Conservation (phyloP, 1,284 basidiomycete genomes). For the Coniferiporia weirii region DNA sequence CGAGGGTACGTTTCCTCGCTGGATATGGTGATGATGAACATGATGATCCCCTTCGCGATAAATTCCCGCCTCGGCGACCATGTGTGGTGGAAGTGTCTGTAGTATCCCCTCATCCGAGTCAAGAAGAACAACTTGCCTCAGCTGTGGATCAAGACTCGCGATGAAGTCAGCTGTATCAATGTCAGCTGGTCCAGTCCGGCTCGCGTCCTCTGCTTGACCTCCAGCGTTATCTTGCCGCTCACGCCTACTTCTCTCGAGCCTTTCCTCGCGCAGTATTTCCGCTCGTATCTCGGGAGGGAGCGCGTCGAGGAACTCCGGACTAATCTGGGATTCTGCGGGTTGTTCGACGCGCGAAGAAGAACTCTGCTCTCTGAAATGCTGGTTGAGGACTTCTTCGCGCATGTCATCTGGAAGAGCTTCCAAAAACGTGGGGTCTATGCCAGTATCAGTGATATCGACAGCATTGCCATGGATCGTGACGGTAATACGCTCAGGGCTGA, state of each 20-base stretch:
- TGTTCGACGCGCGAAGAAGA: conserved; percentile 69
- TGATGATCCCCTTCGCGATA: conserved; percentile 50
- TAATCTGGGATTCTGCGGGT: conserved; percentile 83
- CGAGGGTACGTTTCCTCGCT: conserved; percentile 29
- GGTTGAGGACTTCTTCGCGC: conserved; percentile 97
- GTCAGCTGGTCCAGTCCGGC: conserved; percentile 47
- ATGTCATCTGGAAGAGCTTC: conserved; percentile 98
- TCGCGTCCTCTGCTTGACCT: conserved; percentile 23
- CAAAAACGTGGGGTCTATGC: conserved; percentile 97
- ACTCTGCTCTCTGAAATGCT: conserved; percentile 90
- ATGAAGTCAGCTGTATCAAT: conserved; percentile 86
- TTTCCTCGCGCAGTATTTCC: conserved; percentile 95
- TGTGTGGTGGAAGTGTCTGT: conserved; percentile 72
- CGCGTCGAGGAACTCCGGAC: conserved; percentile 92
- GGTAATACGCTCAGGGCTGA: conserved; percentile 56
- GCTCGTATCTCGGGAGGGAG: conserved; percentile 94
- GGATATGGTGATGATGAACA: conserved; percentile 33
- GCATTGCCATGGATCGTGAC: conserved; percentile 87
- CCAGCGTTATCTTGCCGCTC: conserved; percentile 41
- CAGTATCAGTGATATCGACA: conserved; percentile 98
- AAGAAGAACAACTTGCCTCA: conserved; percentile 82
- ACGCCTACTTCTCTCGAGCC: conserved; percentile 71
- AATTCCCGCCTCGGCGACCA: conserved; percentile 75
- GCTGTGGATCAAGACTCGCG: conserved; percentile 77
- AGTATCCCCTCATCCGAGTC: conserved; percentile 84